Base-by-base conservation (phyloP, 2,329 filamentous ascomycete species). In the Aureobasidium subglaciale region DNA sequence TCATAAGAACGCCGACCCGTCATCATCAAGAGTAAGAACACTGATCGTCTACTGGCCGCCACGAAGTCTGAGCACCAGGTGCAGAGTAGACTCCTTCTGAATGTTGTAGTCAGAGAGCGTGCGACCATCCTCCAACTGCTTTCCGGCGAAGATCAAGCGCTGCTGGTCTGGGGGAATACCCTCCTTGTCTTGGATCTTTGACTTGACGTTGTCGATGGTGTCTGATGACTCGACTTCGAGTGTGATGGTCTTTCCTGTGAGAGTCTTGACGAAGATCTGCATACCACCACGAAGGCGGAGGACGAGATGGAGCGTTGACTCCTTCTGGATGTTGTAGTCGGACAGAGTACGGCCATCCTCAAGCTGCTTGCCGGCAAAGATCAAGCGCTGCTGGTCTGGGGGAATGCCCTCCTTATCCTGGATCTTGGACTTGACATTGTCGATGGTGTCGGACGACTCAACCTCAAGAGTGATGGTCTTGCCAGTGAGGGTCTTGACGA, bases 201-300 rank as follows among this genome's bases (percentile, higher is more conserved):
- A 85, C 85, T 96, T 96, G 78, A 96, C 91, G 84, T 96, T 96
- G 85, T 96, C 91, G 81, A 96, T 96, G 70, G 91, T 96, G 80
- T 96, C 91, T 73, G 86, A 90, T 71, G 90, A 95, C 85, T 96
- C 90, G 75, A 96, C 90, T 85, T 96, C 90, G 71, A 96, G 86
- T 78, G 91, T 96, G 83, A 96, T 96, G 77, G 91, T 96, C 88
- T 96, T 96, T 79, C 91, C 91, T 82, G 91, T 96, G 74, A 95
- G 88, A 83, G 91, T 96, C 87, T 96, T 96, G 81, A 96, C 91
- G 86, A 96, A 96, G 85, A 63, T 63, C 52, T 63, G 62, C 62
- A 63, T 95, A 77, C 91, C 91, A 83, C 91, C 92, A 83, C 91
- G 91, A 60, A 96, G 90, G 74, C 91, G 89, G 68, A 96, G 86